Percentiles rank a stretch among this genome's conserved stretches.
Evolutionary conservation across 2,329 filamentous ascomycete genomes (phyloP).

Genomic region (Penicillium rolfsii): DNA sequence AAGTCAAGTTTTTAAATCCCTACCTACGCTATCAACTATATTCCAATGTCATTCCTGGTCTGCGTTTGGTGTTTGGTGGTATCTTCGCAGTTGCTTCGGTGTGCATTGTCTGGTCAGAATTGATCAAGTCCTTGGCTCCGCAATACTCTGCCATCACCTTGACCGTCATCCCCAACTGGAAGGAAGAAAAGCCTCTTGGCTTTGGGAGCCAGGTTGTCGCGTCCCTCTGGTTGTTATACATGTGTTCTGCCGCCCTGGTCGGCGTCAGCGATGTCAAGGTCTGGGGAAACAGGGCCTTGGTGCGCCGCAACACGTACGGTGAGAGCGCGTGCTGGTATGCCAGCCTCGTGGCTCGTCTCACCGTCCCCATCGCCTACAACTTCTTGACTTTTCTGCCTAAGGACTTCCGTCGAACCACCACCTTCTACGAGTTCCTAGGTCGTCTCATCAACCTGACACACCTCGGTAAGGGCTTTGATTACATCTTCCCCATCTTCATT

Average conservation of each 20-base stretch:
- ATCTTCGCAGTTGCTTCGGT: constrained; percentile 74
- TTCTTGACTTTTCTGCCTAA: constrained; percentile 86
- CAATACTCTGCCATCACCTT: constrained; percentile 71
- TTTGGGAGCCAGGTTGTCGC: constrained; percentile 86
- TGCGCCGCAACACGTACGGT: constrained; percentile 85
- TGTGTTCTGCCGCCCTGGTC: constrained; percentile 86
- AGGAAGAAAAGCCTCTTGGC: constrained; percentile 73
- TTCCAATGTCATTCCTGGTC: constrained; percentile 70
- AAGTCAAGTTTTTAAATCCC: constrained; percentile 70
- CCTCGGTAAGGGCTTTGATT: constrained; percentile 81
- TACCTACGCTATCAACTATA: constrained; percentile 80
- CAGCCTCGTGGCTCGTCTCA: constrained; percentile 87
- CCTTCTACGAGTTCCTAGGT: constrained; percentile 87
- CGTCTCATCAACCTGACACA: constrained; percentile 79
- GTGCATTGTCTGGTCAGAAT: constrained; percentile 89
- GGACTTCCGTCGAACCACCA: constrained; percentile 72
- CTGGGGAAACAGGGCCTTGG: constrained; percentile 93
- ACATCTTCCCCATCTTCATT: constrained; percentile 85
- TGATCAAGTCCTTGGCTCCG: constrained; percentile 80
- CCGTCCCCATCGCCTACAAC: constrained; percentile 92
- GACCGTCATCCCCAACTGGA: constrained; percentile 67
- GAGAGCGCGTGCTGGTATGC: constrained; percentile 97
- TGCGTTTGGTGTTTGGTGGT: constrained; percentile 66
- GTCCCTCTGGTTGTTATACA: constrained; percentile 89
- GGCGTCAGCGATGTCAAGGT: constrained; percentile 92